phyloP scores from a whole-genome alignment of 495 filamentous ascomycete species.

The Penicillium taxi region DNA sequence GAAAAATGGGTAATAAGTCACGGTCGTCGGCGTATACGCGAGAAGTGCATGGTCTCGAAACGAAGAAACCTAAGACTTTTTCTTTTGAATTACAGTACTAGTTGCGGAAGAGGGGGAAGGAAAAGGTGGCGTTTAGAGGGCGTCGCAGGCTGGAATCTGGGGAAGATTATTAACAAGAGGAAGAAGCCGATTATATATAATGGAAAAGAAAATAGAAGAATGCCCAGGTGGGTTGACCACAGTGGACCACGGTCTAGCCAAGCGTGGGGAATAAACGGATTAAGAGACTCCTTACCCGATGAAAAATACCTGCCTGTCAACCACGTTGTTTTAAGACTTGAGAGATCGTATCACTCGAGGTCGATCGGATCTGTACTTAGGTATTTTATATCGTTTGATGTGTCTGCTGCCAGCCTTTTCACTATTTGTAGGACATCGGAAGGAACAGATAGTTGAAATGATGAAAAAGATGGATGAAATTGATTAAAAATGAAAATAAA shows the following conservation, averaged over 20 bases:
- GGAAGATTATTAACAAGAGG: too few species aligned
- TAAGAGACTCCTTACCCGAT: too few species aligned
- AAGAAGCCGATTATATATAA: conserved; percentile 7
- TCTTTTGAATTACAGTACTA: neutral
- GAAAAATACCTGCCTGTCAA: too few species aligned
- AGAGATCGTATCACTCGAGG: too few species aligned
- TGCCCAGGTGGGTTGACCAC: too few species aligned
- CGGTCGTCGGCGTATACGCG: conserved; percentile 18
- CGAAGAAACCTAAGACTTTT: neutral
- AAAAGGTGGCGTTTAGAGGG: conserved; percentile 3
- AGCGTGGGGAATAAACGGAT: conserved; percentile 4
- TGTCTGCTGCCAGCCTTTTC: too few species aligned
- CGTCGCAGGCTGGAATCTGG: neutral
- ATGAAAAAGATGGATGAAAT: neutral
- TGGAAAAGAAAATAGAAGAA: conserved; percentile 2
- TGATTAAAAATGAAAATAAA: conserved; percentile 1
- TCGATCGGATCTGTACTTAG: too few species aligned
- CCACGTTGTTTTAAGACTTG: too few species aligned
- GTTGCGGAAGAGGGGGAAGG: conserved; percentile 1
- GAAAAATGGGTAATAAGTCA: conserved; percentile 8
- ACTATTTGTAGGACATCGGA: too few species aligned
- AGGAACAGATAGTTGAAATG: too few species aligned
- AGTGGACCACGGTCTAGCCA: conserved; percentile 2
- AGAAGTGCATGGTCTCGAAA: conserved; percentile 16
- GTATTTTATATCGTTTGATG: too few species aligned